Evolutionary conservation across 1,284 basidiomycete species (phyloP), one percentile per base, ranked within the genome.

Genomic region (Pyrrhoderma noxium): DNA sequence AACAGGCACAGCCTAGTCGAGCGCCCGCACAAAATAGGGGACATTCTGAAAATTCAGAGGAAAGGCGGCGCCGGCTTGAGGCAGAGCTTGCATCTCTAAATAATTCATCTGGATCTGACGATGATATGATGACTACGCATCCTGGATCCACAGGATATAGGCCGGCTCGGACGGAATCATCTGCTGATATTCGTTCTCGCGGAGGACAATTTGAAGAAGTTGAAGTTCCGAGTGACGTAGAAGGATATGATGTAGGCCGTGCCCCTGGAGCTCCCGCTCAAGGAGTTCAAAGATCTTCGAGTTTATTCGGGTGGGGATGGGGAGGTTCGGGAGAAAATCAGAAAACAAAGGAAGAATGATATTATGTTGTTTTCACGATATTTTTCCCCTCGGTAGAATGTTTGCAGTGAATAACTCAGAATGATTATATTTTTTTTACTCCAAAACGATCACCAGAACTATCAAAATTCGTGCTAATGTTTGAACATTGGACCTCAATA

Each of bases 211-310:
- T 80, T 55, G 84, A 85, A 59, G 81, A 85, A 65, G 72, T 80
- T 2, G 79, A 81, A 55, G 76, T 80, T 21, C 77, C 76, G 38
- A 81, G 77, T 53, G 84, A 86, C 57, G 73, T 70, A 23, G 83
- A 85, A 57, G 79, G 76, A 2, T 78, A 82, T 56, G 73, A 75
- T 45, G 65, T 66, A 2, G 60, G 60, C 8, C 37, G 39, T 18
- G 9, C 31, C n/a, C 46, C 16, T 39, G 36, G 52, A 4, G 51
- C 42, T 22, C 47, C 45, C 9, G 52, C 41, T 2, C 60, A 60
- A 14, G 51, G 51, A 8, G 57, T 62, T 21, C 47, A 53, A 41
- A 55, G 54, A 45, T 54, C 64, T 22, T 53, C 65, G 53, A 70
- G 68, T 56, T 71, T 69, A 62, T 74, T 74, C 58, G 69, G 72